Base-by-base conservation (phyloP, 1,284 basidiomycete species). In the Tilletia horrida region DNA sequence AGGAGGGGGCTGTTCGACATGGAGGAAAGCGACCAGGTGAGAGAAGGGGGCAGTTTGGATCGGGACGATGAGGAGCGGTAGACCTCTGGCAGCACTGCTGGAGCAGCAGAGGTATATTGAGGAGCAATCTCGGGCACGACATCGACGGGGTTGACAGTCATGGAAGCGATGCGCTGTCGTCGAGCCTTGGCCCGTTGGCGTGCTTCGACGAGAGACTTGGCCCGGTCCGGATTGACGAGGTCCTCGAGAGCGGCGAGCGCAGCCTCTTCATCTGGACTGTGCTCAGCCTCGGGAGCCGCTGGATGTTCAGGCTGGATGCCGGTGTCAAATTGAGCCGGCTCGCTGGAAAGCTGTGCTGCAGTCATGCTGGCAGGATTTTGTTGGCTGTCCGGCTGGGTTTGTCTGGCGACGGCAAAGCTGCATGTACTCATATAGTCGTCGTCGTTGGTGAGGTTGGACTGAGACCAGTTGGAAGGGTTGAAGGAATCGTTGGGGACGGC, bases 151-250 rank as follows among this genome's bases (percentile, higher is more conserved):
- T 52, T 6, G 6, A 27, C 3, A 52, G 18, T 25, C 21, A 52
- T 52, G 23, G 50, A 52, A 2, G 21, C 23, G 50, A 52, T 52
- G 2, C 50, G 50, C 23, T 52, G 50, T 27, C 50, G 55, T 2
- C 55, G 55, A 29, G 55, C 55, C 18, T 35, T 18, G 8, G 55
- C 55, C 2, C 55, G 55, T 29, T 13, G 25, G 6, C 55, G 55
- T 7, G 55, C 55, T 40, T 59, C 55, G 27, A 13, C n/a, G 29
- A 59, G 31, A 21, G 25, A 31, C 31, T 21, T 11, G 18, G 55
- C 55, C n/a, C 55, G 55, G 29, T 59, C 55, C 35, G 55, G 55
- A 27, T 59, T 59, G 14, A 29, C 27, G 29, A 59, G 55, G n/a
- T 35, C 27, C 31, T 59, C 55, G 55, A 59, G 55, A 13, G 27